phyloP scores from a whole-genome alignment of 176 grass and related monocot species.

The Guadua angustifolia region DNA sequence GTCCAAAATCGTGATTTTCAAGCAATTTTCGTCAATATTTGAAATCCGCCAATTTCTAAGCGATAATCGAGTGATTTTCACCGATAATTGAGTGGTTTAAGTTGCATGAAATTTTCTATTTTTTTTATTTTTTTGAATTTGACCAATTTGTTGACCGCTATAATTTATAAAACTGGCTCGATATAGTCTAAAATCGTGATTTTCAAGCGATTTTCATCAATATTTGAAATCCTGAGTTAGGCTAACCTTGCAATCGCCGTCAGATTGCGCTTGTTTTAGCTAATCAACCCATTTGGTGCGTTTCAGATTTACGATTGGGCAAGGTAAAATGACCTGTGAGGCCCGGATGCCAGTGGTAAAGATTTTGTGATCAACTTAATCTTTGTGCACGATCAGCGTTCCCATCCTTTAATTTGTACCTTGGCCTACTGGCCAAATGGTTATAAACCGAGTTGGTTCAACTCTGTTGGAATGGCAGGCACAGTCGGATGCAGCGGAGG shows the following conservation, averaged over 20 bases:
- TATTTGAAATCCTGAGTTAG: conserved; percentile 8
- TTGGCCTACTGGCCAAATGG: not conserved
- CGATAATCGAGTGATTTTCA: too few species aligned
- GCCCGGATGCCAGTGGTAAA: not conserved
- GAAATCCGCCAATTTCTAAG: too few species aligned
- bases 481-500: not conserved
- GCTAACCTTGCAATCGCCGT: not conserved
- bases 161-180: too few species aligned
- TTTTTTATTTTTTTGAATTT: too few species aligned
- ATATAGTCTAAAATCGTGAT: too few species aligned
- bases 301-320: not conserved
- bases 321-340: not conserved
- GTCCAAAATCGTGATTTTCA: too few species aligned
- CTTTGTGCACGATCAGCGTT: not conserved
- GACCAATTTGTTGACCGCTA: too few species aligned
- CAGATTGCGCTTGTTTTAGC: not conserved
- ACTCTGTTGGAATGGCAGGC: not conserved
- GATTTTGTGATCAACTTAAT: not conserved
- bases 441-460: not conserved
- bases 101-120: too few species aligned
- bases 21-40: too few species aligned
- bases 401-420: not conserved
- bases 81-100: too few species aligned
- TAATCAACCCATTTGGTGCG: not conserved
- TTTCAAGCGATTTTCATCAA: too few species aligned